phyloP scores from a whole-genome alignment of 805 yeast species.

The Lachancea meyersii region DNA sequence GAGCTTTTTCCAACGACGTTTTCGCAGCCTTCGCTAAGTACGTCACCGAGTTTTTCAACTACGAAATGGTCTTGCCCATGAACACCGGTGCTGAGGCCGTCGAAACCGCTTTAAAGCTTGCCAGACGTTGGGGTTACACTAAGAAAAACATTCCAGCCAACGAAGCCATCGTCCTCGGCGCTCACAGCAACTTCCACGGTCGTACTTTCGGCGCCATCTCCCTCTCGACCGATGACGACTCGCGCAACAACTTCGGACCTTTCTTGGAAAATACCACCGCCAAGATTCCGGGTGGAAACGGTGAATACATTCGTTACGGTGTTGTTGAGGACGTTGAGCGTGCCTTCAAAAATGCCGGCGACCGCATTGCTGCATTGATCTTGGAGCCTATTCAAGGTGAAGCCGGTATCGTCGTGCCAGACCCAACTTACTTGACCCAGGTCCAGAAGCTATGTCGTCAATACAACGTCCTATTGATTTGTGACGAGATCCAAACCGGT shows the following conservation, averaged over 20 bases:
- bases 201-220: conserved; percentile 93
- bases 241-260: conserved; percentile 84
- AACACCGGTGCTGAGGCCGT: conserved; percentile 99
- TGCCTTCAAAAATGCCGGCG: conserved; percentile 78
- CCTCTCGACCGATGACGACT: conserved; percentile 94
- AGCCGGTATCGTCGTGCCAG: conserved; percentile 96
- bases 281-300: conserved; percentile 64
- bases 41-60: conserved; percentile 80
- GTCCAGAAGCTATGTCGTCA: conserved; percentile 72
- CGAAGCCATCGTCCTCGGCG: conserved; percentile 84
- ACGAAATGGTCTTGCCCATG: conserved; percentile 94
- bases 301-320: conserved; percentile 68
- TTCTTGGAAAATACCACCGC: conserved; percentile 82
- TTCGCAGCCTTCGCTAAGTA: conserved; percentile 84
- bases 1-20: conserved; percentile 88
- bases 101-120: conserved; percentile 87
- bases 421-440: conserved; percentile 64
- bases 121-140: conserved; percentile 95
- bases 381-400: conserved; percentile 98
- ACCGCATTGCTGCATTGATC: conserved; percentile 81
- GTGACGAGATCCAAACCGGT: conserved; percentile 97
- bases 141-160: conserved; percentile 75
- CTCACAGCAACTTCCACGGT: conserved; percentile 91
- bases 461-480: conserved; percentile 81
- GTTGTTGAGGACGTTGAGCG: conserved; percentile 76